These are phyloP conservation scores for Durusdinium trenchii DNA, from an alignment of 73 alveolate genomes.

Conservation along the genomic window DNA sequence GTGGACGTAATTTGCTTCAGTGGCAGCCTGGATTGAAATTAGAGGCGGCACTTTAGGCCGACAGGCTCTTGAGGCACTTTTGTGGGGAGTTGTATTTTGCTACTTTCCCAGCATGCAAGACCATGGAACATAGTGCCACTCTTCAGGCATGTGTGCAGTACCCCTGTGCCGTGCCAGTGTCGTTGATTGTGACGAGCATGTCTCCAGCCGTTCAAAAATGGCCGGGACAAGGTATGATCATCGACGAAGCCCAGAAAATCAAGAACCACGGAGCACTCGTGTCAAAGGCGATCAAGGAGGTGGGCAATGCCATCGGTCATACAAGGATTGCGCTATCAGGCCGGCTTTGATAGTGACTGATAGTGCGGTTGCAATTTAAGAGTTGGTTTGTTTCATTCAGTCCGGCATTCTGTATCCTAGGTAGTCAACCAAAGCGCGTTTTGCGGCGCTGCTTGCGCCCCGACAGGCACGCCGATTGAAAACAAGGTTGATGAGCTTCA, in stretches of 20 bases:
- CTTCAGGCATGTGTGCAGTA: too few species aligned
- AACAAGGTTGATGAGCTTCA: conserved; percentile 76
- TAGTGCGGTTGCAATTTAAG: not conserved
- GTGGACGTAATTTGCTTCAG: not conserved
- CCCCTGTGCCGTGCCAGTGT: too few species aligned
- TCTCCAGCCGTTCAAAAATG: too few species aligned
- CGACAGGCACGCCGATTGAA: conserved; percentile 39
- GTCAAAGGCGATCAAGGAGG: conserved; percentile 32
- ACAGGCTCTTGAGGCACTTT: too few species aligned
- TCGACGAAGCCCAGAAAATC: conserved; percentile 66
- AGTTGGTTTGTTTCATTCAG: not conserved
- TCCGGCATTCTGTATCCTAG: too few species aligned
- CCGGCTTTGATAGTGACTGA: not conserved
- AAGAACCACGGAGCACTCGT: conserved; percentile 66
- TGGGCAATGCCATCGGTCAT: conserved; percentile 56
- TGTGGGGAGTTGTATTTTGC: too few species aligned
- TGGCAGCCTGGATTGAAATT: not conserved
- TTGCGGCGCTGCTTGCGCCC: too few species aligned
- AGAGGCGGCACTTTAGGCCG: too few species aligned
- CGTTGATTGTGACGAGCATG: too few species aligned
- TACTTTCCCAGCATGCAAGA: too few species aligned
- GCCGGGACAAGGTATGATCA: not conserved
- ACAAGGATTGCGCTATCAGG: conserved; percentile 68
- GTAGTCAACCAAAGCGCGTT: too few species aligned
- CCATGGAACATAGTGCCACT: too few species aligned